These are phyloP conservation scores for Penicillium sp. DNA, from an alignment of 2,329 filamentous ascomycete species.

Conservation along the genomic window DNA sequence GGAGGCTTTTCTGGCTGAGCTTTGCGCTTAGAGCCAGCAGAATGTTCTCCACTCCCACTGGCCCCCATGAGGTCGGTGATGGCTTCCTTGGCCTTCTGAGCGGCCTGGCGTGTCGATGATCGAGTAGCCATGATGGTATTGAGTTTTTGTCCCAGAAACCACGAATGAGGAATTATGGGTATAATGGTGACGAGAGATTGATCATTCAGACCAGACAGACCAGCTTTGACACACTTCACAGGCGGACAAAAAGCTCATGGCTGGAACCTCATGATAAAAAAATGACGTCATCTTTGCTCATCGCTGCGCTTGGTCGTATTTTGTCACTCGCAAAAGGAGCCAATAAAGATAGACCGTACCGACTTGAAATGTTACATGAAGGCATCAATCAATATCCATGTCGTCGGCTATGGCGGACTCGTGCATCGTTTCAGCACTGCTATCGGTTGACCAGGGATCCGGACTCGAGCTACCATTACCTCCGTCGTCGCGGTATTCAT, in stretches of 20 bases:
- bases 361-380: not conserved
- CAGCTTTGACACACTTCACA: not conserved
- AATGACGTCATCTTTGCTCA: constrained; percentile 36
- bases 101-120: constrained; percentile 45
- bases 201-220: not conserved
- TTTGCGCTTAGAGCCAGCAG: constrained; percentile 43
- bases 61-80: constrained; percentile 34
- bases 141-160: not conserved
- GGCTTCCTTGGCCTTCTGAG: constrained; percentile 45
- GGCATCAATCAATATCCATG: constrained; percentile 38
- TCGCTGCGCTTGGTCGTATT: not conserved
- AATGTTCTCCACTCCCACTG: constrained; percentile 26
- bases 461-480: constrained; percentile 23
- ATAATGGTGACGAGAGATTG: not conserved
- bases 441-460: constrained; percentile 22
- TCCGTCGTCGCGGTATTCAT: constrained; percentile 18
- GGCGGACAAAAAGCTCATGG: not conserved
- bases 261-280: constrained; percentile 15
- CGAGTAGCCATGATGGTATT: constrained; percentile 31
- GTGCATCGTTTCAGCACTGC: constrained; percentile 12
- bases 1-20: constrained; percentile 25
- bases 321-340: not conserved
- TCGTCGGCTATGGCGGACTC: constrained; percentile 22
- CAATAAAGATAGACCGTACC: not conserved
- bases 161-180: not conserved